A percentile compares a stretch with the other conserved stretches of the same genome.
Conservation (phyloP, 331 rosid species). For the Quercus tomentella region DNA sequence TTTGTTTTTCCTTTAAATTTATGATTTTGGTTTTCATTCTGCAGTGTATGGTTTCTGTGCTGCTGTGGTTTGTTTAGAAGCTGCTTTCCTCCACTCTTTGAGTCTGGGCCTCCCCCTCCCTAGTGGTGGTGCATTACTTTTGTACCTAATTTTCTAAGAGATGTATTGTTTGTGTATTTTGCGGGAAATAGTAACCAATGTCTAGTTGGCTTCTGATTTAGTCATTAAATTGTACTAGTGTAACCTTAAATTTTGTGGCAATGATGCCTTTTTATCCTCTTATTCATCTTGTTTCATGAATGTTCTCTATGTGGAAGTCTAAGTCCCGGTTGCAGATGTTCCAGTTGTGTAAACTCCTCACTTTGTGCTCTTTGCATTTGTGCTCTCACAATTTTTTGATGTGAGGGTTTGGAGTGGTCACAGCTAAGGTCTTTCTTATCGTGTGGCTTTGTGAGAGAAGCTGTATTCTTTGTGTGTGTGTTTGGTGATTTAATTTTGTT, state of each 20-base stretch:
- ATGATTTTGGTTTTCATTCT: slow-evolving; percentile 2
- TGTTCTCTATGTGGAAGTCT: neutral
- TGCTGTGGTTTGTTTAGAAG: slow-evolving; percentile 71
- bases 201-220: neutral
- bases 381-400: no score
- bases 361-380: neutral
- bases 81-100: slow-evolving; percentile 73
- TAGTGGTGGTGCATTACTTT: slow-evolving; percentile 10
- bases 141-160: neutral
- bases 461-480: no score
- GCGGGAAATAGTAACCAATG: neutral
- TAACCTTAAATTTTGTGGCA: neutral
- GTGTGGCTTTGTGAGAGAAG: no score
- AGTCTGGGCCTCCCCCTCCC: slow-evolving; percentile 63
- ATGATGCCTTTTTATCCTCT: neutral
- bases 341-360: neutral
- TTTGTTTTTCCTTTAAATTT: neutral
- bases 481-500: no score
- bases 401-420: no score
- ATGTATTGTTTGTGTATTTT: neutral
- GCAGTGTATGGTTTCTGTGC: slow-evolving; percentile 70
- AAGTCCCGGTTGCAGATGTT: neutral
- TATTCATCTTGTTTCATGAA: neutral
- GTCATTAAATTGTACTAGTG: neutral
- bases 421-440: no score